A percentile compares a stretch with the other conserved stretches of the same genome.
These are phyloP conservation scores for Rutstroemia sydowiana DNA, from an alignment of 2,329 filamentous ascomycete species.

Conservation along the genomic window DNA sequence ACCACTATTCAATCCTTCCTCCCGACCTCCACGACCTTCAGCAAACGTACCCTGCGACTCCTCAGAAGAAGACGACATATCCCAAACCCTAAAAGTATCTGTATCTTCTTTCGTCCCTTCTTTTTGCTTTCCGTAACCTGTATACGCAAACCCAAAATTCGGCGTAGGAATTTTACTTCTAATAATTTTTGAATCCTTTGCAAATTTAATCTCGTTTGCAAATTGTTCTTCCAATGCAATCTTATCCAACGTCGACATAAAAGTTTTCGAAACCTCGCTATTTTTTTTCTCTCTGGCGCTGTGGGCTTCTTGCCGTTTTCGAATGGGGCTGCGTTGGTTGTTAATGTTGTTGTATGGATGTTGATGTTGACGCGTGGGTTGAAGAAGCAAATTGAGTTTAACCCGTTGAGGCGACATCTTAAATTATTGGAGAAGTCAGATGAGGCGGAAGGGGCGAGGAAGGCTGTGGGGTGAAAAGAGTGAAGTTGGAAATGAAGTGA, in stretches of 20 bases:
- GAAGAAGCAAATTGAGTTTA: not conserved
- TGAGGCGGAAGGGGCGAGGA: not conserved
- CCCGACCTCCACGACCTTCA: not conserved
- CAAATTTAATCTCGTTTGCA: not conserved
- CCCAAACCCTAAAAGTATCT: not conserved
- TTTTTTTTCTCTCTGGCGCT: no score
- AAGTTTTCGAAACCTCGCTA: no score
- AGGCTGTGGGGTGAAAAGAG: not conserved
- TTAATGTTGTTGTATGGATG: not conserved
- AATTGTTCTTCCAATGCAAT: not conserved
- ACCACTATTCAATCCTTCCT: not conserved
- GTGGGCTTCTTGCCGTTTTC: not conserved
- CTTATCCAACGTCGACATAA: not conserved
- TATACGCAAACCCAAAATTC: no score
- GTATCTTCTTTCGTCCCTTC: no score
- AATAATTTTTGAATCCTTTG: not conserved
- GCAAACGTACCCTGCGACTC: not conserved
- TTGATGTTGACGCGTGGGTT: no score
- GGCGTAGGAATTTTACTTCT: no score
- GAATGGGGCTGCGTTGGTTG: not conserved
- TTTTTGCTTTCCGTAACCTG: no score
- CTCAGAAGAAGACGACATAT: not conserved
- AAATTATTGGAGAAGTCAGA: not conserved
- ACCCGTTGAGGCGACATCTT: not conserved
- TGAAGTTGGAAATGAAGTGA: not conserved